phyloP scores from a whole-genome alignment of 345 rosid species.

The Eucalyptus albens region DNA sequence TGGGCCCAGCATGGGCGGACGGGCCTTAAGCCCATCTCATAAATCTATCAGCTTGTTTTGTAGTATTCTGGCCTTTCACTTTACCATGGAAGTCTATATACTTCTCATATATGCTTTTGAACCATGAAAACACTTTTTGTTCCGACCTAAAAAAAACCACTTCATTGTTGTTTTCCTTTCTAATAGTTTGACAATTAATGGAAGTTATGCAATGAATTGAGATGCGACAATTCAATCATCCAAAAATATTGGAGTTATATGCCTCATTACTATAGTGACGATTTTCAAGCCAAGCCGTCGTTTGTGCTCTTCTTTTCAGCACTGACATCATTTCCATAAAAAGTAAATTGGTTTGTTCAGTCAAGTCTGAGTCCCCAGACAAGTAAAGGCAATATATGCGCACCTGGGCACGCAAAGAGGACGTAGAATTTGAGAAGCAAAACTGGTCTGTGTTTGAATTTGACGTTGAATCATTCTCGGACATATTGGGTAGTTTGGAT shows the following conservation, averaged over 20 bases:
- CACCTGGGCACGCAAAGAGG: background rate
- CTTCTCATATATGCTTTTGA: too few relatives aligned
- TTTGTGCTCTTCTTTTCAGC: too few relatives aligned
- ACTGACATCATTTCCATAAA: too few relatives aligned
- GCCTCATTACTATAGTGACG: background rate
- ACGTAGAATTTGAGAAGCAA: background rate
- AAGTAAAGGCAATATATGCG: background rate
- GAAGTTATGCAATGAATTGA: background rate
- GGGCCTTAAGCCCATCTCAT: too few relatives aligned
- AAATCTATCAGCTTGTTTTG: too few relatives aligned
- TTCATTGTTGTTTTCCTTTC: background rate
- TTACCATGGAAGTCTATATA: too few relatives aligned
- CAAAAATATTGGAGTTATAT: background rate
- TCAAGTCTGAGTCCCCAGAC: background rate
- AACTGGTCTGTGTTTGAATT: background rate
- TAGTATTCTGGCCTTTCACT: too few relatives aligned
- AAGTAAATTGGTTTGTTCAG: background rate
- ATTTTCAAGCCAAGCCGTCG: background rate
- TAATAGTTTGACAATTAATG: background rate
- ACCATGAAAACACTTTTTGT: too few relatives aligned
- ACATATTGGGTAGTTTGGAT: background rate
- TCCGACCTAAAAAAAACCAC: background rate
- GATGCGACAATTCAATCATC: background rate
- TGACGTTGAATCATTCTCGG: background rate
- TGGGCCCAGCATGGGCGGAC: too few relatives aligned